Percentiles rank a stretch among this genome's conserved stretches.
Conservation (phyloP, 2,329 filamentous ascomycete species). For the Biscogniauxia marginata region DNA sequence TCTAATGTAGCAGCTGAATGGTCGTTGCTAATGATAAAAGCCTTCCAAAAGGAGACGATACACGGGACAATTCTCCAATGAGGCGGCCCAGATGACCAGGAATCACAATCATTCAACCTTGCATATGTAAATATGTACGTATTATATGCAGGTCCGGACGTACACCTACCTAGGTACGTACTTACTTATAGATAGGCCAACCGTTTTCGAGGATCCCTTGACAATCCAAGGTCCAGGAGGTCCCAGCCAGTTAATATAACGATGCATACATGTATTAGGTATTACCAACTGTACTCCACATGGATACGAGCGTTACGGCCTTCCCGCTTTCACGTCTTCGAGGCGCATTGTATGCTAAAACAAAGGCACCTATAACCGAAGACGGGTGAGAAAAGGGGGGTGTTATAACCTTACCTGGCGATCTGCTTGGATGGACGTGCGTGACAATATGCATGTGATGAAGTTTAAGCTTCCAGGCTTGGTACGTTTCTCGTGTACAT, state of each 20-base stretch:
- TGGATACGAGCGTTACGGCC: background rate
- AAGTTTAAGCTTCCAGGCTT: background rate
- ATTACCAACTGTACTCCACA: too few species aligned
- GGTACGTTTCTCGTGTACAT: too few species aligned
- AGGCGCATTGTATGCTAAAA: background rate
- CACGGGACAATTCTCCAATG: too few species aligned
- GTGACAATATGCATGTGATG: background rate
- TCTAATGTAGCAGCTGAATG: too few species aligned
- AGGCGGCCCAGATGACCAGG: too few species aligned
- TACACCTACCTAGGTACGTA: background rate
- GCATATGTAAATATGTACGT: background rate
- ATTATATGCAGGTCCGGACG: background rate
- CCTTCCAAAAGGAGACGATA: too few species aligned
- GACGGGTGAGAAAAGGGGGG: background rate
- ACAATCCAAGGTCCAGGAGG: background rate
- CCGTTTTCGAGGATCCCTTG: background rate
- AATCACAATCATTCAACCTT: too few species aligned
- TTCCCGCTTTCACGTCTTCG: background rate
- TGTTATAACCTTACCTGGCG: background rate
- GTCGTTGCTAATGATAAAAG: too few species aligned
- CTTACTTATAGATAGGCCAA: too few species aligned
- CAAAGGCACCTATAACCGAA: background rate
- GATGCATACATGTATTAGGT: too few species aligned
- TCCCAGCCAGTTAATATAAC: too few species aligned
- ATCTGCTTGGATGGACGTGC: background rate